These are phyloP conservation scores for Monosporascus sp. DNA, from an alignment of 2,329 filamentous ascomycete species.

Conservation along the genomic window DNA sequence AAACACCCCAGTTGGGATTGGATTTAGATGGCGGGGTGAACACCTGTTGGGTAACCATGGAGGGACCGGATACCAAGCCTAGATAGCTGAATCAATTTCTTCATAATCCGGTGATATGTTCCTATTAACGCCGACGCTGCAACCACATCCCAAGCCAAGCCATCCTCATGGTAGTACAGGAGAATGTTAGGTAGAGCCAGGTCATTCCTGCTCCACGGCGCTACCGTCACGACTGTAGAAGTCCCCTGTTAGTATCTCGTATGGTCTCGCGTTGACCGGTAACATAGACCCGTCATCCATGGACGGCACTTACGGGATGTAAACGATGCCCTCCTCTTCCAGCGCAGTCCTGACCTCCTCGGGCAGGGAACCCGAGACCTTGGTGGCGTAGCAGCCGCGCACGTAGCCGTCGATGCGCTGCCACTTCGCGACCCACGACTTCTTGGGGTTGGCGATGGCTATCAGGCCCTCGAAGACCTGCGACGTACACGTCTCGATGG, in stretches of 20 bases:
- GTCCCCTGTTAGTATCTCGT: background rate
- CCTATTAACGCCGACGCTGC: background rate
- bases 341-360: conserved; percentile 58
- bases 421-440: conserved; percentile 95
- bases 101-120: too few species aligned
- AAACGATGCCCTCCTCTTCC: conserved; percentile 58
- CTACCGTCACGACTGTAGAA: conserved; percentile 17
- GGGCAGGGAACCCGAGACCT: conserved; percentile 78
- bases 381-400: conserved; percentile 85
- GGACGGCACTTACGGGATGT: conserved; percentile 53
- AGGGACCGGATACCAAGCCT: too few species aligned
- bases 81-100: too few species aligned
- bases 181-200: background rate
- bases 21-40: background rate
- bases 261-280: conserved; percentile 2
- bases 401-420: conserved; percentile 87
- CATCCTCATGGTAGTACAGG: background rate
- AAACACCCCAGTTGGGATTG: background rate
- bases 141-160: background rate
- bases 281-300: background rate
- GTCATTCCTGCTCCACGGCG: conserved; percentile 15
- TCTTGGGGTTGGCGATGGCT: conserved; percentile 72
- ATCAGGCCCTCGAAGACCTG: conserved; percentile 94
- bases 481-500: conserved; percentile 88
- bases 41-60: background rate